Evolutionary conservation across 768 basidiomycete genomes (phyloP), one percentile per base, ranked within the genome.

Genomic region (Arthromyces matolae): DNA sequence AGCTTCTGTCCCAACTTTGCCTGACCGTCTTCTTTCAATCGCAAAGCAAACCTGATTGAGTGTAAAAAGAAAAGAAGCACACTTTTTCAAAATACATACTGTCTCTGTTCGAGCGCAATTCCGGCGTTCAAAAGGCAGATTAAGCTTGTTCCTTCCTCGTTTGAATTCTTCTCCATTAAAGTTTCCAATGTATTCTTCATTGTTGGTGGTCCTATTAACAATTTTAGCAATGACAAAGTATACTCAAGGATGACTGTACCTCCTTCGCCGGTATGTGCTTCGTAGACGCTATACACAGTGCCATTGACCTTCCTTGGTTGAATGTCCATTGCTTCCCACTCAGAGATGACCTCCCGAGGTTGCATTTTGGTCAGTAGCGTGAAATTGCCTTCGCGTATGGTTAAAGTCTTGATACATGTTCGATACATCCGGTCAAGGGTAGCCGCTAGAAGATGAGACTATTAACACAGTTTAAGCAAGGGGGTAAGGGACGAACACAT

Each of bases 401-500:
- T 40, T 8, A 40, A 23, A 7, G 19, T 22, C 6, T 12, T 6
- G 18, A 45, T 16, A 27, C 33, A 35, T 12, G 44, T 27, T 23
- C 10, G 24, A 24, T 45, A 45, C 34, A 45, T 35, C n/a, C 34
- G 44, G n/a, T 45, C 5, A 10, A 45, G 44, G 13, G 44, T 45
- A 8, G 44, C 8, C 13, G 33, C 44, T 45, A 20, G 23, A n/a
- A n/a, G n/a, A 29, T 16, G 22, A 32, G 12, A 14, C n/a, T 32
- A 16, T 5, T 4, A 42, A 14, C 19, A 25, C n/a, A n/a, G n/a
- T n/a, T 23, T n/a, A 25, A 42, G 14, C 29, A 31, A 31, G 18
- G 8, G 19, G n/a, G 31, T 14, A n/a, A 20, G n/a, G 25, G 23
- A 47, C 57, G 8, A 23, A 65, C 61, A 45, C 22, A 62, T 47